A percentile compares a stretch with the other conserved stretches of the same genome.
Conservation (phyloP, 805 yeast species). For the Candida taoyuanica region DNA sequence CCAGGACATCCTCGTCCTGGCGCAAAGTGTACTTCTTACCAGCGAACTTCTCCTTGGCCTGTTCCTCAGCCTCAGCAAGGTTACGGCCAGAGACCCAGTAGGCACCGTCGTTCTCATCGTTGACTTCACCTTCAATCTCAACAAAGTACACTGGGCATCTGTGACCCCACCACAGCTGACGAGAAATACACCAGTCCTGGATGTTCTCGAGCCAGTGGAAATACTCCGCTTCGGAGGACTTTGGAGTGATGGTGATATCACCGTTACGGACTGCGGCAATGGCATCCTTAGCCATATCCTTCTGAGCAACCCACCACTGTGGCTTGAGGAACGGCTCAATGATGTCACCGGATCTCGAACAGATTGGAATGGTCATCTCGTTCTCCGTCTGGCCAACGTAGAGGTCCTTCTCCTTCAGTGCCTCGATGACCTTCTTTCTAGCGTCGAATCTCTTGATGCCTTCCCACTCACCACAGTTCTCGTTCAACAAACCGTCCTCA, state of each 20-base stretch:
- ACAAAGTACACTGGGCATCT: slow-evolving; percentile 95
- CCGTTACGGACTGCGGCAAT: slow-evolving; percentile 82
- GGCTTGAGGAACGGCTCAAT: slow-evolving; percentile 97
- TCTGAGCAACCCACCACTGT: slow-evolving; percentile 98
- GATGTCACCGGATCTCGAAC: slow-evolving; percentile 95
- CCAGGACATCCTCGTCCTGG: slow-evolving; percentile 95
- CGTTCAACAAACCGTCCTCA: slow-evolving; percentile 88
- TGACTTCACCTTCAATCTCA: slow-evolving; percentile 61
- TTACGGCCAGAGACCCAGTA: slow-evolving; percentile 92
- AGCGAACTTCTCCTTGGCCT: slow-evolving; percentile 74
- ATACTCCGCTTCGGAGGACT: slow-evolving; percentile 87
- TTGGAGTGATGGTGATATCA: slow-evolving; percentile 76
- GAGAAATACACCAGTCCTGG: slow-evolving; percentile 99
- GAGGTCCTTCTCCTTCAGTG: slow-evolving; percentile 68
- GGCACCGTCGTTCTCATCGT: slow-evolving; percentile 55
- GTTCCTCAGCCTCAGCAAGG: slow-evolving; percentile 75
- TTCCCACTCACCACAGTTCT: slow-evolving; percentile 87
- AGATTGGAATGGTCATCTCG: slow-evolving; percentile 91
- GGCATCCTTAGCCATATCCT: slow-evolving; percentile 83
- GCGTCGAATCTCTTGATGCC: slow-evolving; percentile 96
- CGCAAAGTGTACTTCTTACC: slow-evolving; percentile 65
- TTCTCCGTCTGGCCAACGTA: slow-evolving; percentile 84
- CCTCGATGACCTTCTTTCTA: slow-evolving; percentile 75
- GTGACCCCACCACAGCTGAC: slow-evolving; percentile 96
- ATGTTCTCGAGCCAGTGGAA: slow-evolving; percentile 93